Evolutionary conservation across 768 basidiomycete genomes (phyloP).

Genomic region (Boletus barrowsii): DNA sequence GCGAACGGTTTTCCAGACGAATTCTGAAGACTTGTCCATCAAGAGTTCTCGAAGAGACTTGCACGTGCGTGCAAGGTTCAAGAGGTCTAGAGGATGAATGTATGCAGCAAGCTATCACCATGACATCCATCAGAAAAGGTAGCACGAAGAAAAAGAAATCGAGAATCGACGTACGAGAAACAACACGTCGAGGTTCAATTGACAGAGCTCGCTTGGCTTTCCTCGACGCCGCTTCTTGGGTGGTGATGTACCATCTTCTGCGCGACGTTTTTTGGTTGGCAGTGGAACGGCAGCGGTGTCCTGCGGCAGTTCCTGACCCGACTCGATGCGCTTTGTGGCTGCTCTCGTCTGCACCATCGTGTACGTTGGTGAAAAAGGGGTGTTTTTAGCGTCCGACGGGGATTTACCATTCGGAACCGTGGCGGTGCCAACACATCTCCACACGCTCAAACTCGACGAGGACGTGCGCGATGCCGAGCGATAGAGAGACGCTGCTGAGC

Average conservation of each 20-base stretch:
- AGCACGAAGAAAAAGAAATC: not conserved
- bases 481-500: conserved; percentile 69
- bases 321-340: not conserved
- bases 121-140: not conserved
- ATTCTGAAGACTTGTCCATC: conserved; percentile 28
- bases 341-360: conserved; percentile 1
- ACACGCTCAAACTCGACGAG: too few species aligned
- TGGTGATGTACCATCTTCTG: not conserved
- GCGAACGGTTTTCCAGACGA: conserved; percentile 29
- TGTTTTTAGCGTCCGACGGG: too few species aligned
- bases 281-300: not conserved
- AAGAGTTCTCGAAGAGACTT: conserved; percentile 19
- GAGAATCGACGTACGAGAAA: not conserved
- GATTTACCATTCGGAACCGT: too few species aligned
- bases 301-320: not conserved
- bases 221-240: not conserved
- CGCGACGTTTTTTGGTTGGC: not conserved
- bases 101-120: not conserved
- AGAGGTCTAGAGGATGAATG: not conserved
- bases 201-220: not conserved
- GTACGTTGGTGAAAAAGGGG: not conserved
- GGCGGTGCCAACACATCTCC: too few species aligned
- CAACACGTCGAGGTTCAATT: not conserved
- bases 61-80: conserved; percentile 3
- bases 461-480: conserved; percentile 39